These are phyloP conservation scores for Penicillium antarcticum DNA, from an alignment of 495 filamentous ascomycete species.

Conservation along the genomic window DNA sequence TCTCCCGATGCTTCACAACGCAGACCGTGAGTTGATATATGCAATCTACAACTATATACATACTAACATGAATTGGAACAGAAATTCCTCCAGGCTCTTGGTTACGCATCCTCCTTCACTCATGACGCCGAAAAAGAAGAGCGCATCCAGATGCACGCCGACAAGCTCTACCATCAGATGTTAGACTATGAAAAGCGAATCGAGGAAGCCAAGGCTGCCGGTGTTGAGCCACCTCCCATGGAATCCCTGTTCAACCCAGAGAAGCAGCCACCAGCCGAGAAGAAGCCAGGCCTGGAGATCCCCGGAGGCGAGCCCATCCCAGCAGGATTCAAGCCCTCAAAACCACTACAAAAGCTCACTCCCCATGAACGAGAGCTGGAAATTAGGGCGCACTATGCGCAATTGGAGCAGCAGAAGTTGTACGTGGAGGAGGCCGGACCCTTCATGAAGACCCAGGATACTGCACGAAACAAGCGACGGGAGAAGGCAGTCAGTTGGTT, in stretches of 20 bases:
- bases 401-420: constrained; percentile 54
- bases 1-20: constrained; percentile 78
- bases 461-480: constrained; percentile 54
- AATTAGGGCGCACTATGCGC: constrained; percentile 58
- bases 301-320: constrained; percentile 35
- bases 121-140: constrained; percentile 71
- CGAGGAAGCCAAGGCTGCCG: constrained; percentile 63
- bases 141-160: constrained; percentile 92
- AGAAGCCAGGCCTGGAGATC: constrained; percentile 23
- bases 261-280: constrained; percentile 9
- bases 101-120: constrained; percentile 70
- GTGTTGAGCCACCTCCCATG: constrained; percentile 38
- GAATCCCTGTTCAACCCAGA: constrained; percentile 40
- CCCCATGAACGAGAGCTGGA: constrained; percentile 64
- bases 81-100: constrained; percentile 85
- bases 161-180: constrained; percentile 83
- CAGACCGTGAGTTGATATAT: constrained; percentile 60
- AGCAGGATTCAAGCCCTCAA: constrained; percentile 42
- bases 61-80: constrained; percentile 25
- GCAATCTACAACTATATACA: not conserved
- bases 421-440: constrained; percentile 50
- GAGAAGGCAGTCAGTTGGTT: constrained; percentile 56
- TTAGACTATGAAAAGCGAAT: constrained; percentile 69
- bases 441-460: constrained; percentile 55
- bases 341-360: constrained; percentile 54